A percentile compares a stretch with the other conserved stretches of the same genome.
Conservation (phyloP, 371 early-diverging fungal species). For the Lichtheimia corymbifera region DNA sequence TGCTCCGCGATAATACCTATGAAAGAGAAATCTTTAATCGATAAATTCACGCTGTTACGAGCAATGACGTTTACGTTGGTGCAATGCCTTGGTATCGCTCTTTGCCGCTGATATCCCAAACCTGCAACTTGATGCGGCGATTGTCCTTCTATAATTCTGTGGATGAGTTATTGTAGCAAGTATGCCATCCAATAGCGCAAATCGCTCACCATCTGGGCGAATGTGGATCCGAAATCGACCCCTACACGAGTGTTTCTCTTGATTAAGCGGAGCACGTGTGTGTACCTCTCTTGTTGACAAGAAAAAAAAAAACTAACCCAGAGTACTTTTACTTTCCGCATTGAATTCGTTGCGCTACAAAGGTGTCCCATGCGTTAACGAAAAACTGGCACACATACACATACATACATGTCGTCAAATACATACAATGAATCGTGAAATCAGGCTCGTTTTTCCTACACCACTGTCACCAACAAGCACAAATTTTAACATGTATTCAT, state of each 20-base stretch:
- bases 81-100: conserved; percentile 82
- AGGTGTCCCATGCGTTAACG: neutral
- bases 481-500: conserved; percentile 59
- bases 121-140: conserved; percentile 70
- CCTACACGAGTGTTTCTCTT: neutral
- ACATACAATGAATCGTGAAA: conserved; percentile 84
- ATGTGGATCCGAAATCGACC: neutral
- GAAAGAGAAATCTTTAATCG: neutral
- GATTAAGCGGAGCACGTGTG: neutral
- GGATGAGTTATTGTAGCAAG: too few relatives aligned
- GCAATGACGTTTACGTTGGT: conserved; percentile 27
- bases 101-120: conserved; percentile 90
- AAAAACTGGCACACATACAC: neutral
- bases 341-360: conserved; percentile 82
- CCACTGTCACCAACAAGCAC: conserved; percentile 48
- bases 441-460: conserved; percentile 89
- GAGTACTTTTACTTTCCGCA: conserved; percentile 96
- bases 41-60: neutral
- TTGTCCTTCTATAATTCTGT: neutral
- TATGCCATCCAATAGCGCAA: neutral
- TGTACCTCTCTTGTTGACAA: conserved; percentile 28
- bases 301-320: conserved; percentile 59
- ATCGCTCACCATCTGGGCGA: neutral
- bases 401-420: neutral
- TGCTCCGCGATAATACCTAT: conserved; percentile 47